phyloP scores from a whole-genome alignment of 2,329 filamentous ascomycete species.

The Elsinoe batatas region DNA sequence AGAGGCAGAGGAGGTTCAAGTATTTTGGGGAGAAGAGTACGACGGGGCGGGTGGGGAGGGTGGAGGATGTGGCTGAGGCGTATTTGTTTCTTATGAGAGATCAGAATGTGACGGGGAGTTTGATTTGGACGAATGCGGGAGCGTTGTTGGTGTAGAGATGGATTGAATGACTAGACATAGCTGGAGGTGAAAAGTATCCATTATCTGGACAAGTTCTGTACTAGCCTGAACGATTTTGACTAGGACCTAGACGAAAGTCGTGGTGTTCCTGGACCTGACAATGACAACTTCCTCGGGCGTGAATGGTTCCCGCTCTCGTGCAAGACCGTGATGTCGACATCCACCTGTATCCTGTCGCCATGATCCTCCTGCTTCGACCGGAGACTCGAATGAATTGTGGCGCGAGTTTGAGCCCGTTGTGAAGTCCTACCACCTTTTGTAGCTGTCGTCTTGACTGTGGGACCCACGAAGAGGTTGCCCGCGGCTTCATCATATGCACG shows the following conservation, averaged over 20 bases:
- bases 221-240: background rate
- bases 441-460: background rate
- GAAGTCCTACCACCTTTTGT: background rate
- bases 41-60: slow-evolving; percentile 28
- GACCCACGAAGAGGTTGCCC: background rate
- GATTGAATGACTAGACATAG: no score
- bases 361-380: background rate
- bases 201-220: background rate
- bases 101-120: slow-evolving; percentile 35
- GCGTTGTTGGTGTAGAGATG: slow-evolving; percentile 18
- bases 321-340: background rate
- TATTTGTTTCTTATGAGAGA: slow-evolving; percentile 42
- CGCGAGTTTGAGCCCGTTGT: background rate
- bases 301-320: background rate
- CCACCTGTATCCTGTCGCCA: background rate
- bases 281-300: background rate
- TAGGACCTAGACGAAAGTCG: background rate
- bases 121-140: slow-evolving; percentile 37
- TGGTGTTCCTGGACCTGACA: background rate
- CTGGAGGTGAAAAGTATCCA: no score
- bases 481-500: background rate
- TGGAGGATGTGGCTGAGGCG: slow-evolving; percentile 37
- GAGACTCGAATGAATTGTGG: background rate
- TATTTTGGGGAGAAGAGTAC: slow-evolving; percentile 22
- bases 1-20: slow-evolving; percentile 22